A percentile compares a stretch with the other conserved stretches of the same genome.
These are phyloP conservation scores for Pleurozium schreberi DNA, from an alignment of 225 moss, liverwort and hornwort genomes.

Conservation along the genomic window DNA sequence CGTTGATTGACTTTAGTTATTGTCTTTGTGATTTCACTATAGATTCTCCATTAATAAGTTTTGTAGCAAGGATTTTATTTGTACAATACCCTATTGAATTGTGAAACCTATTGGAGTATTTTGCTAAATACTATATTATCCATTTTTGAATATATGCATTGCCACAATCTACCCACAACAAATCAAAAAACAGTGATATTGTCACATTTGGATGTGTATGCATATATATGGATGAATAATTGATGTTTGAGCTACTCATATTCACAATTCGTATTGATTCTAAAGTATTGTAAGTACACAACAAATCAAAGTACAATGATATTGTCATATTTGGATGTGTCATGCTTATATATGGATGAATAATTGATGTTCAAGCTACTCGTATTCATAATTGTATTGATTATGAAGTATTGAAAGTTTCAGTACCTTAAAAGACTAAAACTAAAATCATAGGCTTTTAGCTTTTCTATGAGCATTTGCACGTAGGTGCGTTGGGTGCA, in stretches of 20 bases:
- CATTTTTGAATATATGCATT: not conserved
- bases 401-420: not conserved
- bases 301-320: not conserved
- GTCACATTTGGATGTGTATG: not conserved
- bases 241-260: not conserved
- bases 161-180: not conserved
- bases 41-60: not conserved
- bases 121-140: too few species aligned
- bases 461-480: rapidly evolving
- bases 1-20: not conserved
- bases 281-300: not conserved
- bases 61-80: not conserved
- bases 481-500: rapidly evolving
- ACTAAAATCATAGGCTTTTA: not conserved
- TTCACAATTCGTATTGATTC: not conserved
- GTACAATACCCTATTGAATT: not conserved
- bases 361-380: not conserved
- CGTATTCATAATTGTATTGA: not conserved
- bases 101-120: not conserved
- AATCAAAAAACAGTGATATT: not conserved
- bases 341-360: not conserved
- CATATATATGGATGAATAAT: not conserved
- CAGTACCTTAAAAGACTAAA: rapidly evolving
- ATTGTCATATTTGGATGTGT: not conserved
- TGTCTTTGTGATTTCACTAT: not conserved